Evolutionary conservation across 257 asterid species (phyloP), one percentile per base, ranked within the genome.

Genomic region (Ilex aquifolium): DNA sequence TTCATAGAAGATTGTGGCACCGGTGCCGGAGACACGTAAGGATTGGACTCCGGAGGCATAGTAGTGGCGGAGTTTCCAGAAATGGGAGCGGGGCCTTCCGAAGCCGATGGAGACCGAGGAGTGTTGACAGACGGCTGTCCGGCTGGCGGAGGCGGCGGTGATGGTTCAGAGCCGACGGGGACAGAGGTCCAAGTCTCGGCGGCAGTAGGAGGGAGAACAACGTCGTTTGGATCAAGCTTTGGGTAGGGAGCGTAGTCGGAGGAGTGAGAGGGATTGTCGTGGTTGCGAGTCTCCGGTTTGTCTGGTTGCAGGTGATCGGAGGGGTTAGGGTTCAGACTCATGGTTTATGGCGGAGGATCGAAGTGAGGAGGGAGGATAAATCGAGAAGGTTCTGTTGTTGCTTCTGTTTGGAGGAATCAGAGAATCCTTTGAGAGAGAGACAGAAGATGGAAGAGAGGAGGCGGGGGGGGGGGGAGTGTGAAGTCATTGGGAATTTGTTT

Each of bases 201-300:
- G n/a, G 52, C 10, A 2, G 52, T 2, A 46, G 52, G 52, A 46
- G 52, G 52, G 10, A 12, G 52, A 14, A 12, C 52, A 12, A 46
- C n/a, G 52, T 46, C 52, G 52, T 46, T 46, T 14, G 52, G 52
- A 46, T 46, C 52, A 12, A 46, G 52, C 52, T 46, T 46, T 46
- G 52, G 52, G 52, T 46, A 46, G 52, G 52, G 52, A 46, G 52
- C 52, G n/a, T 46, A 46, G 52, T 46, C 52, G 52, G 52, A 46
- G 52, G 52, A 46, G 52, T 46, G 52, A 46, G 13, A 14, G 52
- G 11, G 13, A 10, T 14, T 12, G 52, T 14, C 4, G 52, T 10
- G 52, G 52, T 46, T 46, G 4, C 4, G 4, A 5, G 42, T 36
- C 42, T 21, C 27, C 27, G 27, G 27, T 21, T 21, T 21, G 27